A percentile compares a stretch with the other conserved stretches of the same genome.
Evolutionary conservation across 163 green algal species (phyloP).

Genomic region (Scenedesmus sp.): DNA sequence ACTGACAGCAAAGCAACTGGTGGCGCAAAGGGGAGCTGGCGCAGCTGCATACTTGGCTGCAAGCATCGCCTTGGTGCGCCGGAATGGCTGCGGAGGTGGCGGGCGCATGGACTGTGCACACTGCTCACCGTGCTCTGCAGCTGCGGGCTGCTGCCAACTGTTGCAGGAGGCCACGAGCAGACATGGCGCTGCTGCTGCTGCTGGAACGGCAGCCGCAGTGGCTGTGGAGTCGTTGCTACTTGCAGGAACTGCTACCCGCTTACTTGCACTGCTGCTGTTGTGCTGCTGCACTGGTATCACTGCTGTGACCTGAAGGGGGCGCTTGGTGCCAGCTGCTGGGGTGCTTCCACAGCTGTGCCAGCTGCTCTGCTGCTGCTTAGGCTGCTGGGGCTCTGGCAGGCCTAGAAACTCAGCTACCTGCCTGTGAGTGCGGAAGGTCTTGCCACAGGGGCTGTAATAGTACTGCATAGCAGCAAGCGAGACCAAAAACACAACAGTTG

Average conservation of each 20-base stretch:
- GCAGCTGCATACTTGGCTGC: conserved; percentile 37
- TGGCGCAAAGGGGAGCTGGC: neutral
- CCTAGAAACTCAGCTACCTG: conserved; percentile 42
- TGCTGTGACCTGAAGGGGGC: neutral
- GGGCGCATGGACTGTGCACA: neutral
- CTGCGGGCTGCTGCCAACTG: neutral
- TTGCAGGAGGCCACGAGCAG: neutral
- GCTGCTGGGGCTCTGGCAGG: conserved; percentile 23
- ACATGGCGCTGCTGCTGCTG: neutral
- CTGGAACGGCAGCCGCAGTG: neutral
- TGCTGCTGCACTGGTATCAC: neutral
- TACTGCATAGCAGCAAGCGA: conserved; percentile 34
- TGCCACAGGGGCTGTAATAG: conserved; percentile 51
- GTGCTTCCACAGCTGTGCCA: neutral
- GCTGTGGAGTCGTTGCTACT: conserved; percentile 1
- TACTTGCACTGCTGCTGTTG: neutral
- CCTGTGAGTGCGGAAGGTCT: conserved; percentile 42
- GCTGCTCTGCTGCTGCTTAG: conserved; percentile 1
- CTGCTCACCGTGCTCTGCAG: neutral
- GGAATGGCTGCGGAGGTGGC: neutral
- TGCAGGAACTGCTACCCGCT: neutral
- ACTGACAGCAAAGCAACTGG: neutral
- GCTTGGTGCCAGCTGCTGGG: neutral
- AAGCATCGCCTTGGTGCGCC: conserved; percentile 23
- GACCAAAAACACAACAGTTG: too few relatives aligned